Percentiles rank a stretch among this genome's conserved stretches.
Conservation (phyloP, 2,329 filamentous ascomycete genomes). For the Dactylellina parvicollis region DNA sequence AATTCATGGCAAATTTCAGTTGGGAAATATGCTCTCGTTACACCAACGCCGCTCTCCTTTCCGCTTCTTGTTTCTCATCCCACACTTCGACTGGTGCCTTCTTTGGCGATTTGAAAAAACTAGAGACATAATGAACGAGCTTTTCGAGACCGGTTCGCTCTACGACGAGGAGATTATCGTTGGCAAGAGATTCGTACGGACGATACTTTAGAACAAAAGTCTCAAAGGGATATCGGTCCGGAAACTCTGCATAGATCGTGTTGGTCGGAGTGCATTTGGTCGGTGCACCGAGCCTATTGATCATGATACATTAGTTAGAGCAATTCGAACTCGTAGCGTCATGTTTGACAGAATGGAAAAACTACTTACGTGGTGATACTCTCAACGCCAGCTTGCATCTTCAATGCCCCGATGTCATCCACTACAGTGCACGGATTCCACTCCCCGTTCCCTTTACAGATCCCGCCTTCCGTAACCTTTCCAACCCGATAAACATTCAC, state of each 20-base stretch:
- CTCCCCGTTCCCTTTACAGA: conserved; percentile 6
- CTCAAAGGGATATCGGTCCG: conserved; percentile 27
- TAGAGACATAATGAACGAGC: neutral
- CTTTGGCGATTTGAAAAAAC: conserved; percentile 2
- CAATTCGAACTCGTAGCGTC: too few species aligned
- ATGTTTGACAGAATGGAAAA: too few species aligned
- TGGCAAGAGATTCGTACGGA: conserved; percentile 6
- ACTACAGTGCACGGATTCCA: conserved; percentile 37
- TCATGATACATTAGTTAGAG: neutral
- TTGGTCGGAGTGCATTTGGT: neutral
- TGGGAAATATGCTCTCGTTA: neutral
- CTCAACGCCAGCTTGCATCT: conserved; percentile 24
- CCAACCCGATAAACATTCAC: conserved; percentile 36
- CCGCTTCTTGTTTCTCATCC: neutral
- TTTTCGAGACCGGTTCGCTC: conserved; percentile 1
- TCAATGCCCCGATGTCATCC: conserved; percentile 35
- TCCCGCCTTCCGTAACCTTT: neutral
- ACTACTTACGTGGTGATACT: conserved; percentile 41
- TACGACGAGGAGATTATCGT: conserved; percentile 14
- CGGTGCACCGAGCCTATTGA: neutral
- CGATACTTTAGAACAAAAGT: conserved; percentile 40
- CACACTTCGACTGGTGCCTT: neutral
- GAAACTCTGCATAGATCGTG: neutral
- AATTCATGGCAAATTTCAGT: neutral
- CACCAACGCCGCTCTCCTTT: neutral